phyloP scores from a whole-genome alignment of 129 eudicot genomes.

The Oenanthe sinensis region DNA sequence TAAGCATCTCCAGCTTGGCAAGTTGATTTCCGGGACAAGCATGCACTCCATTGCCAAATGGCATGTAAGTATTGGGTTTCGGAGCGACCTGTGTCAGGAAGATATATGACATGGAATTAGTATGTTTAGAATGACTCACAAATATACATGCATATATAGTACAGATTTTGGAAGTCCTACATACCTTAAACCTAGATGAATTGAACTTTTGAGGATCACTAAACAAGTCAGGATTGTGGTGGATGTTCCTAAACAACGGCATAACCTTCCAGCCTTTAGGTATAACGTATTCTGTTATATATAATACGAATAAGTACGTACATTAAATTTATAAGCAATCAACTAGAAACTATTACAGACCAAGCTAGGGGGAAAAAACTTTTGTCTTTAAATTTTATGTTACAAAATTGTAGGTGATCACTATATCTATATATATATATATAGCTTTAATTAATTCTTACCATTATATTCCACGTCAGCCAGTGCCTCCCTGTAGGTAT shows the following conservation, averaged over 20 bases:
- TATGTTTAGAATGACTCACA: background rate
- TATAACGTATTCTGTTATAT: constrained; percentile 54
- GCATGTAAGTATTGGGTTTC: constrained; percentile 76
- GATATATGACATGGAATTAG: background rate
- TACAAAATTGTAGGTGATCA: background rate
- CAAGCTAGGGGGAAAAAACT: background rate
- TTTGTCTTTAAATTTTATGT: background rate
- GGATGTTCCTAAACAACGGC: constrained; percentile 82
- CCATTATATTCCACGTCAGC: constrained; percentile 75
- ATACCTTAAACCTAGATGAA: constrained; percentile 78
- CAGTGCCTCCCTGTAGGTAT: constrained; percentile 75
- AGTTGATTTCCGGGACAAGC: constrained; percentile 94
- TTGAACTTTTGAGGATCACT: constrained; percentile 54
- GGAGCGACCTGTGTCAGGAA: constrained; percentile 49
- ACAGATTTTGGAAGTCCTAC: constrained; percentile 23
- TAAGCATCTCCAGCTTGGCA: constrained; percentile 73
- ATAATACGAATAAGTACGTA: background rate
- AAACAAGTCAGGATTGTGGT: constrained; percentile 72
- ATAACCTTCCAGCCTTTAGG: constrained; percentile 94
- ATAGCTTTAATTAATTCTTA: constrained; percentile 11
- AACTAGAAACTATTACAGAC: background rate
- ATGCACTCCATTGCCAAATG: constrained; percentile 82
- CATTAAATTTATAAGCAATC: background rate
- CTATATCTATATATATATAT: background rate
- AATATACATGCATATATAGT: background rate